Evolutionary conservation across 2,329 filamentous ascomycete species (phyloP).

Genomic region (Tolypocladium sp.): DNA sequence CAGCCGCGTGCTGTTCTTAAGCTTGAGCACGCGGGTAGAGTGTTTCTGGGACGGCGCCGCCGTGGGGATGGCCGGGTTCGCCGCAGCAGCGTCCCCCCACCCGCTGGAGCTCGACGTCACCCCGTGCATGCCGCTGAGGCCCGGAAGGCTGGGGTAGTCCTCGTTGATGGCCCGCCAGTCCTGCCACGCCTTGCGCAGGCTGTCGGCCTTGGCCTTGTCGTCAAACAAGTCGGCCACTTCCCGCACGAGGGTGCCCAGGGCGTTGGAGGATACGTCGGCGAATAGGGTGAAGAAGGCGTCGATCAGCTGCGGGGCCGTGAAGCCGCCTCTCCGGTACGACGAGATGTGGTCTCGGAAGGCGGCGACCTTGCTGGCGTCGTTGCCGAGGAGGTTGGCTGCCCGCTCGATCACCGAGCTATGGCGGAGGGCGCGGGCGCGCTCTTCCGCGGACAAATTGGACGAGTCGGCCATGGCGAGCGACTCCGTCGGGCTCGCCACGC

Average conservation of each 20-base stretch:
- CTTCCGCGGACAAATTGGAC: slow-evolving; percentile 57
- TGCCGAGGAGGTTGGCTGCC: slow-evolving; percentile 69
- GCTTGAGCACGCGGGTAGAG: slow-evolving; percentile 45
- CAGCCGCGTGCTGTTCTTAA: slow-evolving; percentile 48
- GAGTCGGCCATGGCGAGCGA: slow-evolving; percentile 42
- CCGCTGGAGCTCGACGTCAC: slow-evolving; percentile 45
- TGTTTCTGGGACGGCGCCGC: slow-evolving; percentile 35
- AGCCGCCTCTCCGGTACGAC: slow-evolving; percentile 59
- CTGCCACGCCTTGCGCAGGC: slow-evolving; percentile 76
- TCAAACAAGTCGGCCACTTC: slow-evolving; percentile 93
- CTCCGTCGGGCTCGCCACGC: not conserved
- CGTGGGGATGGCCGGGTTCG: slow-evolving; percentile 38
- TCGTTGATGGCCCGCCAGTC: slow-evolving; percentile 95
- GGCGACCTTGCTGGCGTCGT: slow-evolving; percentile 63
- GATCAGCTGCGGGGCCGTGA: slow-evolving; percentile 68
- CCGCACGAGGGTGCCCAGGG: slow-evolving; percentile 80
- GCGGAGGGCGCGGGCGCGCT: slow-evolving; percentile 70
- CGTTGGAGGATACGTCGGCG: slow-evolving; percentile 63
- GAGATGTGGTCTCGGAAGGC: slow-evolving; percentile 77
- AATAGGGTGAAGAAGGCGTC: slow-evolving; percentile 85
- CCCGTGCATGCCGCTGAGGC: slow-evolving; percentile 59
- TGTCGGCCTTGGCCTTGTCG: slow-evolving; percentile 62
- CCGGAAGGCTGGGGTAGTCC: slow-evolving; percentile 84
- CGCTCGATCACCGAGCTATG: slow-evolving; percentile 82
- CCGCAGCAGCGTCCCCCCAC: slow-evolving; percentile 51